Conservation (phyloP, 345 rosid species). For the Acer yangbiense region DNA sequence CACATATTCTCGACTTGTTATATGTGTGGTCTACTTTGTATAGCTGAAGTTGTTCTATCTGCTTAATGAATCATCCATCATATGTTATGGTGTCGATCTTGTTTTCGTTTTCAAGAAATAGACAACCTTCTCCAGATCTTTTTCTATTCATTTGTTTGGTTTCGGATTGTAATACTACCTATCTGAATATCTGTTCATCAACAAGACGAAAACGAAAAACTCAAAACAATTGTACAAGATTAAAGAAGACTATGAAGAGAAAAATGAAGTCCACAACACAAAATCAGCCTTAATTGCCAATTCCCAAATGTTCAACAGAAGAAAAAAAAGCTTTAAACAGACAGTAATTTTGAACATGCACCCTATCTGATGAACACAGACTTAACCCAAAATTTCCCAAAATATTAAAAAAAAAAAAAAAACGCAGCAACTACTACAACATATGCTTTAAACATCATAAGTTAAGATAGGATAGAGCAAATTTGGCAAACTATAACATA, state of each 20-base stretch:
- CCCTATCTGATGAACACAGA: conserved; percentile 24
- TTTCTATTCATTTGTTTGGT: too few relatives aligned
- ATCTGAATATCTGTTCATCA: too few relatives aligned
- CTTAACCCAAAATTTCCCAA: conserved; percentile 36
- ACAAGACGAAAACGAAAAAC: too few relatives aligned
- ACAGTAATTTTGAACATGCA: conserved; percentile 17
- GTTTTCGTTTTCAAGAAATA: too few relatives aligned
- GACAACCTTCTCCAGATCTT: too few relatives aligned
- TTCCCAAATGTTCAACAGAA: conserved; percentile 27
- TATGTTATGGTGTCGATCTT: too few relatives aligned
- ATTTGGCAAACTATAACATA: conserved; percentile 26
- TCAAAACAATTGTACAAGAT: too few relatives aligned
- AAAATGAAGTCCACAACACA: conserved; percentile 9
- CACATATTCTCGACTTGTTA: background rate
- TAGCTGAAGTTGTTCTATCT: too few relatives aligned
- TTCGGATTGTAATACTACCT: too few relatives aligned
- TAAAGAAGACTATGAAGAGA: background rate
- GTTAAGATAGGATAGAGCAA: conserved; percentile 21
- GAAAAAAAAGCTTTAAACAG: background rate
- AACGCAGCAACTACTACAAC: conserved; percentile 27
- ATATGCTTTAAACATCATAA: conserved; percentile 34
- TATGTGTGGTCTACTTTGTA: background rate
- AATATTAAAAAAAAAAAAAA: conserved; percentile 26
- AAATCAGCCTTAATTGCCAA: conserved; percentile 31
- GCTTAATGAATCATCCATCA: too few relatives aligned